Evolutionary conservation across 2,329 filamentous ascomycete species (phyloP).

Genomic region (Neophaeococcomyces aloes): DNA sequence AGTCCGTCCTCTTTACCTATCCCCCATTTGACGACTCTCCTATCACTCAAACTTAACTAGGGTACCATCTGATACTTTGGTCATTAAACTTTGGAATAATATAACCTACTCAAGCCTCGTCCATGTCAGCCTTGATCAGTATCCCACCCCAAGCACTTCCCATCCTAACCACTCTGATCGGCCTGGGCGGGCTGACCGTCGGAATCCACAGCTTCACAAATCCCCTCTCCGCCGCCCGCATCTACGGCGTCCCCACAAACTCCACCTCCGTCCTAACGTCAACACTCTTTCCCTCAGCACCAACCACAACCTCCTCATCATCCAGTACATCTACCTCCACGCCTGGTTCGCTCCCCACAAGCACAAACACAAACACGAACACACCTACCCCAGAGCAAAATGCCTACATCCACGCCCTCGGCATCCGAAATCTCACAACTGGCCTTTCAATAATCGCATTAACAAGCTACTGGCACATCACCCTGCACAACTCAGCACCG

Average conservation of each 20-base stretch:
- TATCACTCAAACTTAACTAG: too few species aligned
- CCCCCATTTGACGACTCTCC: too few species aligned
- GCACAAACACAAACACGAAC: neutral
- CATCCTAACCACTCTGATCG: conserved; percentile 11
- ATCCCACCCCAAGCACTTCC: neutral
- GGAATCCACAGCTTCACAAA: conserved; percentile 15
- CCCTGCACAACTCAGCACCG: neutral
- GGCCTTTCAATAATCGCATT: conserved; percentile 12
- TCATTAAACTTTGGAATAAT: too few species aligned
- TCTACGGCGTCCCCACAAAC: conserved; percentile 9
- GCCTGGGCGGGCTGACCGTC: conserved; percentile 11
- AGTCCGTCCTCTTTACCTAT: too few species aligned
- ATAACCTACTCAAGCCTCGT: too few species aligned
- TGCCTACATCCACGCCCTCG: conserved; percentile 12
- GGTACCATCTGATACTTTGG: too few species aligned
- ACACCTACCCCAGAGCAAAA: neutral
- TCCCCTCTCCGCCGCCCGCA: conserved; percentile 10
- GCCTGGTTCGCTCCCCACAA: too few species aligned
- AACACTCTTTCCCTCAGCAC: neutral
- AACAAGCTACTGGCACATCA: conserved; percentile 14
- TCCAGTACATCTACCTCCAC: too few species aligned
- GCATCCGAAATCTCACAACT: conserved; percentile 14
- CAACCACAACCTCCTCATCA: neutral
- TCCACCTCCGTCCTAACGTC: neutral
- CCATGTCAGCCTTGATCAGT: neutral